These are phyloP conservation scores for Cystoisospora suis DNA, from an alignment of 169 alveolate genomes.

Conservation along the genomic window DNA sequence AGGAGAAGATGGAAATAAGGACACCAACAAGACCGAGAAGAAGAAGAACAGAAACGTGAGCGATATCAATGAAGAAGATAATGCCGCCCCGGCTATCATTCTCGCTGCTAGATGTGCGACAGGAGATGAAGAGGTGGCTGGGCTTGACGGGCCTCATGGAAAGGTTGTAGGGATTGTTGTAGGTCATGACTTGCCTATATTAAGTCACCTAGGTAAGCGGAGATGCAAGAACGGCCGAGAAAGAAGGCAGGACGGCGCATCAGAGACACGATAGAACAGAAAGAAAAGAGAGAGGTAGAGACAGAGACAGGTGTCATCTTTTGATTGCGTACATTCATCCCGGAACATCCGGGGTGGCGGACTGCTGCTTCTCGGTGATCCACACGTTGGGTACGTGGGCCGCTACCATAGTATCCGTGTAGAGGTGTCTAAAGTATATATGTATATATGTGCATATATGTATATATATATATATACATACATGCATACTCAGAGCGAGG, in stretches of 20 bases:
- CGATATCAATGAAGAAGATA: background rate
- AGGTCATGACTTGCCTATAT: conserved; percentile 50
- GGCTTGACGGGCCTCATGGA: background rate
- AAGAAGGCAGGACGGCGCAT: too few species aligned
- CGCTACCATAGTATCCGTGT: background rate
- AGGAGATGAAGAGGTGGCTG: conserved; percentile 57
- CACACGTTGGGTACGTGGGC: too few species aligned
- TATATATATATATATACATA: background rate
- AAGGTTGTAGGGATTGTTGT: conserved; percentile 25
- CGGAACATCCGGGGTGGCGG: too few species aligned
- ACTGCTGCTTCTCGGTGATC: too few species aligned
- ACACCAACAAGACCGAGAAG: background rate
- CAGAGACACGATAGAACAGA: too few species aligned
- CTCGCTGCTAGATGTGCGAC: conserved; percentile 27
- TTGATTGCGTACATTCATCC: too few species aligned
- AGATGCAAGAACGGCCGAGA: too few species aligned
- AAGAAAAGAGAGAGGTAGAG: too few species aligned
- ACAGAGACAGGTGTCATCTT: too few species aligned
- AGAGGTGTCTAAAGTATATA: background rate
- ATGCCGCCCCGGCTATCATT: background rate
- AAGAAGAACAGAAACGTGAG: background rate
- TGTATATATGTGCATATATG: background rate
- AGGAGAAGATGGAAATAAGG: background rate
- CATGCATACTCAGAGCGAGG: background rate
- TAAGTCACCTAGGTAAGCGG: conserved; percentile 27